Base-by-base conservation (phyloP, 2,329 filamentous ascomycete species). In the Exophiala spinifera region DNA sequence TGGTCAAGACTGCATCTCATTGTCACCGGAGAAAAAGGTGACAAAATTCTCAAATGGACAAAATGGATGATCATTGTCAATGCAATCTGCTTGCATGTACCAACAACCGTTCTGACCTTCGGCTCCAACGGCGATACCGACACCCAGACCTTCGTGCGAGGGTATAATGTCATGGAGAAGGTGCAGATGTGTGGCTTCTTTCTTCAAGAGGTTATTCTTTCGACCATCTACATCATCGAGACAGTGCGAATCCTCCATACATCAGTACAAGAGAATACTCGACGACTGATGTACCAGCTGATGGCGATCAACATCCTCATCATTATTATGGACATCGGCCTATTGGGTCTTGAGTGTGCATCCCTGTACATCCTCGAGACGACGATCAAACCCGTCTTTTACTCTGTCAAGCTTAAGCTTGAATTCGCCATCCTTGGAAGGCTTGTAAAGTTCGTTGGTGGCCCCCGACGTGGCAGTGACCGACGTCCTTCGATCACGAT, bases 151-250 rank as follows among this genome's bases (percentile, higher is more conserved):
- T 75, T 69, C 55, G 64, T 67, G 15, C 53, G 51, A 3, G 72
- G 69, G 5, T 77, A 76, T 63, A 72, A 73, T 40, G 63, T 75
- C 31, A 74, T 79, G 69, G 80, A 83, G 59, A 78, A 79, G 64
- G 72, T 82, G 15, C 79, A 83, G 62, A 76, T 82, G 64, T 78
- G 77, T 4, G 70, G 79, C 6, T 83, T 83, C 62, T 81, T 77
- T 60, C 50, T 81, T 11, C 80, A 83, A 61, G 80, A 83, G 54
- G 71, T 77, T 47, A 70, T 80, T 56, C 74, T 83, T 46, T 81
- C 79, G 1, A 70, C 70, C 1, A 67, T 80, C 17, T 83, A 81
- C 64, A 80, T 83, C 52, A 70, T 68, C 64, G 78, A 82, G 59
- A 79, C 80, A 0, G 65, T 77, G 53, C 75, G 72, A 74, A 72